These are phyloP conservation scores for Citeromyces hawaiiensis DNA, from an alignment of 1,139 yeast species.

Conservation along the genomic window DNA sequence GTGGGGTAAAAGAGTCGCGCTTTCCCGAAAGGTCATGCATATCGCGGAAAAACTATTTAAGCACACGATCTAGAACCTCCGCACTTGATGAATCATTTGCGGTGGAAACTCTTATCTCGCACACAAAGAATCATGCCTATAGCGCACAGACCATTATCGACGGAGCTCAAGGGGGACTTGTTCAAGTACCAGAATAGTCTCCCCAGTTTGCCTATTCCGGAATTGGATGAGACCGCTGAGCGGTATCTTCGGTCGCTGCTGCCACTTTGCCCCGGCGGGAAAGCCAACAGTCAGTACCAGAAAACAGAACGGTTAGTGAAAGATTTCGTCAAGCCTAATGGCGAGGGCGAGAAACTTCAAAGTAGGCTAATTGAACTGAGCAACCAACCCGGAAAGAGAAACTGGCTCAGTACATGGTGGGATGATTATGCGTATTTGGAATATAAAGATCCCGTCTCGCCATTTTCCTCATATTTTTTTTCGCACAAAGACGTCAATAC, in stretches of 20 bases:
- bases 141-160: background rate
- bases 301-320: conserved; percentile 35
- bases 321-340: conserved; percentile 37
- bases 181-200: conserved; percentile 61
- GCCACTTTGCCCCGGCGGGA: conserved; percentile 43
- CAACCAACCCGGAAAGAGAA: conserved; percentile 39
- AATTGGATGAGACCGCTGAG: conserved; percentile 55
- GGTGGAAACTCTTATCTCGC: background rate
- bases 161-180: conserved; percentile 35
- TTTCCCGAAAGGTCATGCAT: background rate
- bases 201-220: conserved; percentile 84
- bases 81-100: background rate
- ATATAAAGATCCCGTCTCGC: conserved; percentile 87
- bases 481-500: conserved; percentile 59
- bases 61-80: background rate
- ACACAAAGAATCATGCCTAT: background rate
- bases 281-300: conserved; percentile 41
- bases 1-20: background rate
- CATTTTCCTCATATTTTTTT: conserved; percentile 85
- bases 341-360: conserved; percentile 52
- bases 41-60: background rate
- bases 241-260: conserved; percentile 61
- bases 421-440: conserved; percentile 87
- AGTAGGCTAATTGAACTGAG: conserved; percentile 48
- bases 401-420: conserved; percentile 94